Conservation (phyloP, 1,284 basidiomycete genomes). For the Vanrija pseudolonga region DNA sequence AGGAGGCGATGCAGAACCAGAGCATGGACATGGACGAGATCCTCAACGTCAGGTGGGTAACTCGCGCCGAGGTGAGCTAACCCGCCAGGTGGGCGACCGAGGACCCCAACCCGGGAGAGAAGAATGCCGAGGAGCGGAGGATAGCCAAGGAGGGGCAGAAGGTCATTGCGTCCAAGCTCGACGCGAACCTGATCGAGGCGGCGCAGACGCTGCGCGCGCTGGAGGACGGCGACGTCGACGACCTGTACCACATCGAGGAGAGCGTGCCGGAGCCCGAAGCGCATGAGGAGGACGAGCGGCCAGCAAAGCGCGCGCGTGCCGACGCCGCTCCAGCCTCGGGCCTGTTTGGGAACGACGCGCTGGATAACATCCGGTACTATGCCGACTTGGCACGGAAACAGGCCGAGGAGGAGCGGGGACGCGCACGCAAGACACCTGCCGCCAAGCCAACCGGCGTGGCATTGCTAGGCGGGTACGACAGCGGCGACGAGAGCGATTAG, state of each 20-base stretch:
- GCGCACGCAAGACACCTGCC: slow-evolving; percentile 21
- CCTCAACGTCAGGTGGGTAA: slow-evolving; percentile 74
- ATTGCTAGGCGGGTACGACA: slow-evolving; percentile 65
- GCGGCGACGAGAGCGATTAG: slow-evolving; percentile 59
- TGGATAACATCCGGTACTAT: slow-evolving; percentile 82
- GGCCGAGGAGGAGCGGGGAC: slow-evolving; percentile 48
- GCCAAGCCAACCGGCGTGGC: slow-evolving; percentile 49
- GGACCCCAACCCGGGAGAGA: slow-evolving; percentile 86
- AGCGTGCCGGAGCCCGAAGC: slow-evolving; percentile 17
- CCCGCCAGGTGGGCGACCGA: slow-evolving; percentile 76
- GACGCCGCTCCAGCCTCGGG: slow-evolving; percentile 50
- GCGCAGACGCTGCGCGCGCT: slow-evolving; percentile 74
- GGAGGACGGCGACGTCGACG: slow-evolving; percentile 59
- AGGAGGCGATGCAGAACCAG: slow-evolving; percentile 98
- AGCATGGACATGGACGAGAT: slow-evolving; percentile 97
- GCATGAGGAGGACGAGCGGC: slow-evolving; percentile 30
- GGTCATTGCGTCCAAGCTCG: slow-evolving; percentile 66
- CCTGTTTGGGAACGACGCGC: slow-evolving; percentile 69
- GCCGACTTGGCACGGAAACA: slow-evolving; percentile 64
- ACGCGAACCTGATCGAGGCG: slow-evolving; percentile 76
- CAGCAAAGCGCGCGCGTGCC: slow-evolving; percentile 32
- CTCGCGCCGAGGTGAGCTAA: background rate
- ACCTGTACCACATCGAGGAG: slow-evolving; percentile 45
- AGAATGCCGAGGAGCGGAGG: slow-evolving; percentile 74
- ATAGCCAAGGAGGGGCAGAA: slow-evolving; percentile 76